Base-by-base conservation (phyloP, 371 early-diverging fungal species). In the Saksenaea vasiformis region DNA sequence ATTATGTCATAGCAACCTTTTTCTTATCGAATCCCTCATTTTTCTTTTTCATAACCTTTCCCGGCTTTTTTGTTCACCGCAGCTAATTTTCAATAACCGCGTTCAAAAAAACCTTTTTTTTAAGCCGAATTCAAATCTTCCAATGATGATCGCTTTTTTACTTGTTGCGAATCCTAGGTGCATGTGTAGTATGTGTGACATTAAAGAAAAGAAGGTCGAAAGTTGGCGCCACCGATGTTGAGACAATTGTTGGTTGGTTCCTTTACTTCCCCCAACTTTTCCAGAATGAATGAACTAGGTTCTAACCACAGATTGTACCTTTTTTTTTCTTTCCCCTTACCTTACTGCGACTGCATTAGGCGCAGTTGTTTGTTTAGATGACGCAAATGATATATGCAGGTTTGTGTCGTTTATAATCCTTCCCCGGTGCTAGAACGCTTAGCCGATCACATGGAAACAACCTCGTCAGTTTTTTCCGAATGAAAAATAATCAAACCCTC, bases 201-300 rank as follows among this genome's bases (percentile, higher is more conserved):
- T 47, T 47, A 22, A 26, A 47, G 22, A 39, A 5, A 22, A 22
- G 22, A 26, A n/a, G 1, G 22, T 22, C 22, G 24, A 47, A 22
- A 47, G 17, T 22, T 47, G 51, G 51, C 51, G 51, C 51, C 51
- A 47, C 51, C n/a, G n/a, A n/a, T n/a, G 51, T n/a, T 22, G n/a
- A 22, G 22, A 10, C 10, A 17, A 47, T 47, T 47, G 51, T 31
- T 31, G 51, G 51, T 11, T 39, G 15, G 15, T 39, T 39, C 51
- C 22, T 22, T n/a, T 47, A 14, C 22, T 22, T 22, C 10, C 51
- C 0, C 51, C 22, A 9, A 19, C 22, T 47, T 22, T 10, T 10
- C 9, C 24, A 41, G 17, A 41, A 41, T n/a, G 14, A 41, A 41
- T 41, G 0, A 17, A 47, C 10, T 22, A 22, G 10, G 24, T 47